Evolutionary conservation across 2,329 filamentous ascomycete species (phyloP), one percentile per base, ranked within the genome.

Genomic region (Xylaria sp.): DNA sequence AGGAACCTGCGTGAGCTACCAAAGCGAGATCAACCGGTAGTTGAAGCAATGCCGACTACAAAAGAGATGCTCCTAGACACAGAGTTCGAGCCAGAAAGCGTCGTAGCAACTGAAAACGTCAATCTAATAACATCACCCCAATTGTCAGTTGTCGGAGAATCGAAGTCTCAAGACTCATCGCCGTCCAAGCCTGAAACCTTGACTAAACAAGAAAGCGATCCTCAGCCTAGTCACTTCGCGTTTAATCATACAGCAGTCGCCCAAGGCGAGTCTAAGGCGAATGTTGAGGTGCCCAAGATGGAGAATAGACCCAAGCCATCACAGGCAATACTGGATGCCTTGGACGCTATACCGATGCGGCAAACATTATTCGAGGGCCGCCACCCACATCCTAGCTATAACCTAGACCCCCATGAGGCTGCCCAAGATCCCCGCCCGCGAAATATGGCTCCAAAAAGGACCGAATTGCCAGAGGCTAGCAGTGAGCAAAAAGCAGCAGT

Each of bases 171-270:
- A 47, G 58, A 56, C 23, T 46, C 47, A 7, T 19, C 62, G n/a
- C 54, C 44, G 11, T 38, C 17, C 19, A 33, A n/a, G 38, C 47
- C 23, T 11, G 13, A 43, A 43, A 1, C 37, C 37, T 29, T 27
- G 1, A 35, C 15, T 17, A 47, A 63, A 15, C 21, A 31, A 17
- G 43, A 19, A 43, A 17, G 6, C 49, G 59, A 56, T 48, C 46
- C 17, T n/a, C 58, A 37, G 31, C 23, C 38, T 48, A 43, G 10
- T 38, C 48, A n/a, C 55, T 75, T 15, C 67, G 58, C 29, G 78
- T 80, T 65, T 77, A 79, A 58, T 78, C 80, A 11, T 81, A 80
- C 3, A 72, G 9, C 46, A 25, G 21, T 79, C 11, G 79, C 83
- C 1, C 74, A 73, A 13, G 83, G 87, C 61, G 78, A 81, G 52